phyloP scores from a whole-genome alignment of 2,329 filamentous ascomycete genomes.

The Pyrenophora tritici-repentis region DNA sequence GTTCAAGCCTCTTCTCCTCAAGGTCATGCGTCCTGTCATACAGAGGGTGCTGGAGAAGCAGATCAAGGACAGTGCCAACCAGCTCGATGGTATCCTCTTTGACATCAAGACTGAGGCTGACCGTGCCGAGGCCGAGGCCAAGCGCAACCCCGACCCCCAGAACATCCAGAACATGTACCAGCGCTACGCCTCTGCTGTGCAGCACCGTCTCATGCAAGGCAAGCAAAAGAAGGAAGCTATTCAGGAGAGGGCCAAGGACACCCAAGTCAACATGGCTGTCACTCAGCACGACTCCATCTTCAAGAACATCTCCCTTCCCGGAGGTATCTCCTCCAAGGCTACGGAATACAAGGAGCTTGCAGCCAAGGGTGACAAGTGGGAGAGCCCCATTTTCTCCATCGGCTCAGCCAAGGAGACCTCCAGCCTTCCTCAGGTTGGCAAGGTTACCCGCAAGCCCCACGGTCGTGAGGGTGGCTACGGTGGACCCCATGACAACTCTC shows the following conservation, averaged over 20 bases:
- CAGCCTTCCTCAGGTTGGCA: slow-evolving; percentile 65
- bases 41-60: slow-evolving; percentile 88
- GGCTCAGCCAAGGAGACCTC: slow-evolving; percentile 74
- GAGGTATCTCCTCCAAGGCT: slow-evolving; percentile 89
- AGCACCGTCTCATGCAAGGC: slow-evolving; percentile 73
- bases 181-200: slow-evolving; percentile 76
- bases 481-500: slow-evolving; percentile 22
- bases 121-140: slow-evolving; percentile 68
- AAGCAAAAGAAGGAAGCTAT: slow-evolving; percentile 74
- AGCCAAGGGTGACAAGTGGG: slow-evolving; percentile 87
- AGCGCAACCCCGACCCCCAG: slow-evolving; percentile 68
- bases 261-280: slow-evolving; percentile 79
- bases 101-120: slow-evolving; percentile 84
- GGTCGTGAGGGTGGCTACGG: slow-evolving; percentile 46
- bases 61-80: slow-evolving; percentile 79
- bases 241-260: slow-evolving; percentile 59
- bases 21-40: slow-evolving; percentile 79
- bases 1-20: slow-evolving; percentile 86
- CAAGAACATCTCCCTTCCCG: slow-evolving; percentile 82
- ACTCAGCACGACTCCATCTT: slow-evolving; percentile 92
- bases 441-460: slow-evolving; percentile 65
- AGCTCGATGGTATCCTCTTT: slow-evolving; percentile 74
- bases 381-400: slow-evolving; percentile 90
- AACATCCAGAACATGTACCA: slow-evolving; percentile 82
- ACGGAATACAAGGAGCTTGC: slow-evolving; percentile 91